These are phyloP conservation scores for Zygotorulaspora chibaensis DNA, from an alignment of 805 yeast species.

Conservation along the genomic window DNA sequence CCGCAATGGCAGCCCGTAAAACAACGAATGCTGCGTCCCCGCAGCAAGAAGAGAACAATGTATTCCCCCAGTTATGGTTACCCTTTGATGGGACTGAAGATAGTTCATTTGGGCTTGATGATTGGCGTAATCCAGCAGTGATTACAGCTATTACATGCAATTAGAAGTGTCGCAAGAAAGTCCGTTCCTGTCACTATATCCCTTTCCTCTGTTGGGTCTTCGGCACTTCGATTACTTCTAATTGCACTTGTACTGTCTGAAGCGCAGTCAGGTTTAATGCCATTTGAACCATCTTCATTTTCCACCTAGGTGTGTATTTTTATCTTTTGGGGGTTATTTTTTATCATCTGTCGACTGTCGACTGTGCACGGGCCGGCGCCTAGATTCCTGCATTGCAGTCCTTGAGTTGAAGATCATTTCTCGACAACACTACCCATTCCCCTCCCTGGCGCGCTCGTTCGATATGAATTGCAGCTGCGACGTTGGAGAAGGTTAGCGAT, in stretches of 20 bases:
- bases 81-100: constrained; percentile 18
- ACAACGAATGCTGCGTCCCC: background rate
- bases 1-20: background rate
- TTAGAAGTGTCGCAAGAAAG: background rate
- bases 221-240: background rate
- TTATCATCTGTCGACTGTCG: background rate
- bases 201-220: constrained; percentile 6
- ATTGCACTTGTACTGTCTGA: constrained; percentile 26
- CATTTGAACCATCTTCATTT: constrained; percentile 28
- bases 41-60: background rate
- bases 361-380: background rate
- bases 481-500: constrained; percentile 1
- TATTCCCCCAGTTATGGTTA: constrained; percentile 9
- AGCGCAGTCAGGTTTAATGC: constrained; percentile 35
- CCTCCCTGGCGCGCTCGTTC: constrained; percentile 10
- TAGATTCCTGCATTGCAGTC: background rate
- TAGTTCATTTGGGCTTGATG: constrained; percentile 37
- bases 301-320: background rate
- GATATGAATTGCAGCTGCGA: constrained; percentile 7
- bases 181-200: background rate
- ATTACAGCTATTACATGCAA: constrained; percentile 27
- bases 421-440: background rate
- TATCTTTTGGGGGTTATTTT: background rate
- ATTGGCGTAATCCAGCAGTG: constrained; percentile 47
- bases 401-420: background rate